Conservation (phyloP, 257 asterid genomes). For the Striga asiatica region DNA sequence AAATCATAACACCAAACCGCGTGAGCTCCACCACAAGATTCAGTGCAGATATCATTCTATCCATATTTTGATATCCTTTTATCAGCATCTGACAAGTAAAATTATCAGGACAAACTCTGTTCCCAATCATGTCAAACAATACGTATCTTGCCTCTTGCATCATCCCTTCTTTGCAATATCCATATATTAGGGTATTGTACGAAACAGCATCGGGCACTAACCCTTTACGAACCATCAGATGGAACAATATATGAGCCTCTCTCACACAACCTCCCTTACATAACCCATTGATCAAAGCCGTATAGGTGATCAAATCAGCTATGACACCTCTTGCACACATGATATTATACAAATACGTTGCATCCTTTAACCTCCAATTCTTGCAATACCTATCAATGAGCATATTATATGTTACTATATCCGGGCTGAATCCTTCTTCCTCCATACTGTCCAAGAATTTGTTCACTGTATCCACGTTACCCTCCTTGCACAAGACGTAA, state of each 20-base stretch:
- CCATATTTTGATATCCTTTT: slow-evolving; percentile 52
- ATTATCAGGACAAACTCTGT: slow-evolving; percentile 49
- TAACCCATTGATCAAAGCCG: slow-evolving; percentile 60
- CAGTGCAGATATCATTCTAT: slow-evolving; percentile 60
- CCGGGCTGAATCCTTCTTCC: slow-evolving; percentile 75
- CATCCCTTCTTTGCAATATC: slow-evolving; percentile 72
- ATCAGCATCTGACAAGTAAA: slow-evolving; percentile 60
- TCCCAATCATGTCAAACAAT: slow-evolving; percentile 58
- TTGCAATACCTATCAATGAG: slow-evolving; percentile 65
- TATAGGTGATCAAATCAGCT: slow-evolving; percentile 75
- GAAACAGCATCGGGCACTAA: slow-evolving; percentile 51
- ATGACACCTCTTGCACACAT: slow-evolving; percentile 48
- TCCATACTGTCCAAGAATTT: slow-evolving; percentile 68
- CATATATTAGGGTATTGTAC: slow-evolving; percentile 58
- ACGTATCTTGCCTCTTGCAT: slow-evolving; percentile 62
- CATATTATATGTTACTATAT: slow-evolving; percentile 63
- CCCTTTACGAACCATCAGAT: slow-evolving; percentile 57
- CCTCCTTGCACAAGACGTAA: slow-evolving; percentile 54
- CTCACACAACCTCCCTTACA: slow-evolving; percentile 52
- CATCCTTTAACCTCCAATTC: slow-evolving; percentile 64
- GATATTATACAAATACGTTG: slow-evolving; percentile 54
- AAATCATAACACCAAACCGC: slow-evolving; percentile 38
- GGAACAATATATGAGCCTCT: slow-evolving; percentile 60
- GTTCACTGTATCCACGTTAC: slow-evolving; percentile 52
- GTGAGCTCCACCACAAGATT: slow-evolving; percentile 59